These are phyloP conservation scores for Xenosphaeropsis pyriputrescens DNA, from an alignment of 2,329 filamentous ascomycete species.

Conservation along the genomic window DNA sequence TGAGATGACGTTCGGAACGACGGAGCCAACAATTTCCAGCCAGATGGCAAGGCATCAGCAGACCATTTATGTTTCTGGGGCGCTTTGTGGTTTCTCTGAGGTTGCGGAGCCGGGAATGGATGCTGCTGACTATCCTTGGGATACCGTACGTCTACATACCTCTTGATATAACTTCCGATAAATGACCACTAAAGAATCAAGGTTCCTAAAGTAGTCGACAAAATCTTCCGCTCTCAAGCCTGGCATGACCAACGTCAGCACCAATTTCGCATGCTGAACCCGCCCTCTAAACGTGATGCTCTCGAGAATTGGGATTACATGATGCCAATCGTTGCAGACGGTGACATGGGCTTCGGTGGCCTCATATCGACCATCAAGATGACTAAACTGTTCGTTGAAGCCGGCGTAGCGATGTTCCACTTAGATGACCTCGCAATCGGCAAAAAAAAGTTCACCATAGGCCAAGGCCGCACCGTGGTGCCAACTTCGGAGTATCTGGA, in stretches of 20 bases:
- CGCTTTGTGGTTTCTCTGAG: slow-evolving; percentile 23
- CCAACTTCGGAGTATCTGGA: slow-evolving; percentile 23
- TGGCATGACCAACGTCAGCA: slow-evolving; percentile 25
- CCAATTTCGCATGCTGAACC: slow-evolving; percentile 20
- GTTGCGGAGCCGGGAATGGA: slow-evolving; percentile 23
- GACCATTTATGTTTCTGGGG: slow-evolving; percentile 25
- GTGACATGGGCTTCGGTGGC: slow-evolving; percentile 26
- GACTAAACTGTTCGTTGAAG: slow-evolving; percentile 24
- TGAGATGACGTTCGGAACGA: too few species aligned
- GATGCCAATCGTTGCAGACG: slow-evolving; percentile 24
- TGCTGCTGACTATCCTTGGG: slow-evolving; percentile 26
- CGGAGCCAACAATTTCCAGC: too few species aligned
- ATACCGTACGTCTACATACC: too few species aligned
- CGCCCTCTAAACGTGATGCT: slow-evolving; percentile 14
- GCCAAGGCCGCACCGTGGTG: slow-evolving; percentile 23
- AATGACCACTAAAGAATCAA: too few species aligned
- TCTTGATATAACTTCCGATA: too few species aligned
- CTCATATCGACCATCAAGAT: slow-evolving; percentile 25
- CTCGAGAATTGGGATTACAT: slow-evolving; percentile 24
- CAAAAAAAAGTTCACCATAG: slow-evolving; percentile 27
- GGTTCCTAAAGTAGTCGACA: slow-evolving; percentile 24
- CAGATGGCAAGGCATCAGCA: slow-evolving; percentile 21
- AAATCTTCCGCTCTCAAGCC: slow-evolving; percentile 23
- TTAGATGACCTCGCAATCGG: slow-evolving; percentile 27
- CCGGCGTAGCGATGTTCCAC: slow-evolving; percentile 26